Percentiles rank a stretch among this genome's conserved stretches.
These are phyloP conservation scores for Kurtzmaniella quercitrusa DNA, from an alignment of 1,139 yeast species.

Conservation along the genomic window DNA sequence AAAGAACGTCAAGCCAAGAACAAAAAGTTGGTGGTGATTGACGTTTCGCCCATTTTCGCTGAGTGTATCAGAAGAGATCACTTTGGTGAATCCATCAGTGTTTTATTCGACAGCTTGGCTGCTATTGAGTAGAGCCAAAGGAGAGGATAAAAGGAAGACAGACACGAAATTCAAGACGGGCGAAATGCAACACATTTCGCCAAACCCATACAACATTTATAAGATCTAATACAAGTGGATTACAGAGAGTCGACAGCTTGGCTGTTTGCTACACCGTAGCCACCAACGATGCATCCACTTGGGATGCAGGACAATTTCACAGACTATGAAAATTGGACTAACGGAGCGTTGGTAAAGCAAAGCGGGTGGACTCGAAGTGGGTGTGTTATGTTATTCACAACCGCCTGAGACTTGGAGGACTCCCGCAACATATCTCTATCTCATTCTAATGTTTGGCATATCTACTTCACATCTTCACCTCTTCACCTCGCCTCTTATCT, in stretches of 20 bases:
- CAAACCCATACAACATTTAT: not conserved
- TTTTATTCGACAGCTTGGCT: slow-evolving; percentile 81
- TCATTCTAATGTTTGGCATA: not conserved
- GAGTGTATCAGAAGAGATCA: slow-evolving; percentile 98
- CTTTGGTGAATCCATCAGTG: slow-evolving; percentile 93
- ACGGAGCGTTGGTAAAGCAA: slow-evolving; percentile 62
- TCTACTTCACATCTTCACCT: too few relatives aligned
- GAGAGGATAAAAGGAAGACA: too few relatives aligned
- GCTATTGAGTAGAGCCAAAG: slow-evolving; percentile 41
- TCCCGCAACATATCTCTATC: not conserved
- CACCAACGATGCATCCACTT: slow-evolving; percentile 56
- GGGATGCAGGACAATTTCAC: slow-evolving; percentile 54
- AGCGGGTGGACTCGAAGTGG: not conserved
- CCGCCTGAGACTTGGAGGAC: not conserved
- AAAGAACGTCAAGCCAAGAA: slow-evolving; percentile 52
- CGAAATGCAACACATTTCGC: too few relatives aligned
- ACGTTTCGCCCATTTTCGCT: slow-evolving; percentile 91
- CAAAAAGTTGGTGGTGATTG: slow-evolving; percentile 77
- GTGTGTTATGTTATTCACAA: not conserved
- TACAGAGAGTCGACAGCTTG: not conserved
- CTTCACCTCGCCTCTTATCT: too few relatives aligned
- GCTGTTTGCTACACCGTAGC: not conserved
- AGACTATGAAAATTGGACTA: slow-evolving; percentile 37
- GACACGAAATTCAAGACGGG: too few relatives aligned
- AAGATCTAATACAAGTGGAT: not conserved